A percentile compares a stretch with the other conserved stretches of the same genome.
These are phyloP conservation scores for Penstemon barbatus DNA, from an alignment of 257 asterid genomes.

Conservation along the genomic window DNA sequence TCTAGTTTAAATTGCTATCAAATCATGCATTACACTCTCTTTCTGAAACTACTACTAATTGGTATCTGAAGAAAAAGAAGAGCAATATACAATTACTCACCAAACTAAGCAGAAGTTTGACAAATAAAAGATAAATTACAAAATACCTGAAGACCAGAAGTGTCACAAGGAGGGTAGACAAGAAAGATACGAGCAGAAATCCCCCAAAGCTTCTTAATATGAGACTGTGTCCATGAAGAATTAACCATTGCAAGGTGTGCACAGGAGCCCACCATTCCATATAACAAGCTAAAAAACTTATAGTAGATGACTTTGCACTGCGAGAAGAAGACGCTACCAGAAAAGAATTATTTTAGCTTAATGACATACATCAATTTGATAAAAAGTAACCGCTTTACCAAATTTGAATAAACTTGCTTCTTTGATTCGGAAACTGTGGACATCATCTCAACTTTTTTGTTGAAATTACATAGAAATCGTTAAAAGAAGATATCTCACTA, in stretches of 20 bases:
- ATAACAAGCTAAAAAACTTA: constrained; percentile 79
- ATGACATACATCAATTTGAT: constrained; percentile 7
- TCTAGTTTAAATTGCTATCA: background rate
- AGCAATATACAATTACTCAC: background rate
- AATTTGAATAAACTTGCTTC: constrained; percentile 4
- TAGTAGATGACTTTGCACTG: constrained; percentile 73
- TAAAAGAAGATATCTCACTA: constrained; percentile 14
- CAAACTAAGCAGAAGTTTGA: constrained; percentile 8
- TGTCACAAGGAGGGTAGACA: constrained; percentile 95
- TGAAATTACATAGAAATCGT: constrained; percentile 6
- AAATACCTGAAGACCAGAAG: constrained; percentile 78
- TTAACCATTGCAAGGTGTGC: constrained; percentile 92
- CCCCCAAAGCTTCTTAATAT: constrained; percentile 90
- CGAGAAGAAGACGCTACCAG: constrained; percentile 64
- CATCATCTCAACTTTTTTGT: background rate
- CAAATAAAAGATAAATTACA: constrained; percentile 11
- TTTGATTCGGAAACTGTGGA: background rate
- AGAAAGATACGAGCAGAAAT: constrained; percentile 68
- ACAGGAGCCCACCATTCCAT: constrained; percentile 80
- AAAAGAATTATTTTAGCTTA: constrained; percentile 35
- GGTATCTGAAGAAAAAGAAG: background rate
- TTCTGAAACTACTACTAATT: background rate
- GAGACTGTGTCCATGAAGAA: constrained; percentile 93
- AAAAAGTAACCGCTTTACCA: constrained; percentile 10
- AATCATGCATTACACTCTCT: background rate